A percentile compares a stretch with the other conserved stretches of the same genome.
phyloP scores from a whole-genome alignment of 2,329 filamentous ascomycete genomes.

The Amesomyces nigricolor region DNA sequence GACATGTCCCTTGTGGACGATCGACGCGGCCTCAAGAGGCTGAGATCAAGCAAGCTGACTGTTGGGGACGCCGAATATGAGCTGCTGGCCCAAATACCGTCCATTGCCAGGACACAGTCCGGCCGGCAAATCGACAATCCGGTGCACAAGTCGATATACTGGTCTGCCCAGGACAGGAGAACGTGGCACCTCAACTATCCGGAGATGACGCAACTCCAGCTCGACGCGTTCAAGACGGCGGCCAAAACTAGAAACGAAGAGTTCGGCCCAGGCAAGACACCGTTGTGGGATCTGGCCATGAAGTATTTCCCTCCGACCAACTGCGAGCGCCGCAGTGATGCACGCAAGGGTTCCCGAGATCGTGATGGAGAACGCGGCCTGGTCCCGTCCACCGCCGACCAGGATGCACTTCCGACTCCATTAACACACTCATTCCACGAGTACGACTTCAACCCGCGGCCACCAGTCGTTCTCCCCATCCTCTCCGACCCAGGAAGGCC shows the following conservation, averaged over 20 bases:
- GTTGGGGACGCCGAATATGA: slow-evolving; percentile 40
- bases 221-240: slow-evolving; percentile 49
- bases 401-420: slow-evolving; percentile 23
- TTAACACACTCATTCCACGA: slow-evolving; percentile 30
- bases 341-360: not conserved
- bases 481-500: slow-evolving; percentile 34
- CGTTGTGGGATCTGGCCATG: slow-evolving; percentile 53
- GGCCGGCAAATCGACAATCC: slow-evolving; percentile 54
- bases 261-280: slow-evolving; percentile 48
- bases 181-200: slow-evolving; percentile 60
- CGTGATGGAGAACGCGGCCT: not conserved
- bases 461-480: slow-evolving; percentile 34
- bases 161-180: slow-evolving; percentile 46
- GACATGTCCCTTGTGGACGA: slow-evolving; percentile 31
- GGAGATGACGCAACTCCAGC: slow-evolving; percentile 57
- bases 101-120: slow-evolving; percentile 43
- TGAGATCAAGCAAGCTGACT: slow-evolving; percentile 42
- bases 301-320: slow-evolving; percentile 49
- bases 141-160: slow-evolving; percentile 52
- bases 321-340: slow-evolving; percentile 11
- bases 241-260: slow-evolving; percentile 46
- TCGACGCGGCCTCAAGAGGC: slow-evolving; percentile 50
- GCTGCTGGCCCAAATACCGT: slow-evolving; percentile 45
- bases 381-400: slow-evolving; percentile 16
- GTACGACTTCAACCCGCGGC: slow-evolving; percentile 25